Evolutionary conservation across 257 asterid species (phyloP), one percentile per base, ranked within the genome.

Genomic region (Solanum habrochaites): DNA sequence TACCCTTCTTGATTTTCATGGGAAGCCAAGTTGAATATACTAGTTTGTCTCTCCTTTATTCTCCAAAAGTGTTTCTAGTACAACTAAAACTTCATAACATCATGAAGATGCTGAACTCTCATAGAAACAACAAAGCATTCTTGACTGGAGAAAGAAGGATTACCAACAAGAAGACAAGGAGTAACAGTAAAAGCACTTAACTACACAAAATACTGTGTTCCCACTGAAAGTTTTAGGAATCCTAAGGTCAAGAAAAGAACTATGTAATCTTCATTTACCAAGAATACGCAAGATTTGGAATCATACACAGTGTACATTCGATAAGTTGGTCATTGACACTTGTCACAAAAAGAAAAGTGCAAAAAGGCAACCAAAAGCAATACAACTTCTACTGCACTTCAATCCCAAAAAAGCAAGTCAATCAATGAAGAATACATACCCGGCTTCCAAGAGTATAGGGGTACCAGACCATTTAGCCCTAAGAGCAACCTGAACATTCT

Each of bases 381-480:
- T 75, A 40, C 37, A 75, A 74, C 56, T 20, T 35, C 16, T 35
- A 35, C 80, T 15, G 75, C n/a, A 8, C n/a, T 70, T 70, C n/a
- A 3, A 31, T 70, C 42, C 75, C 7, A 70, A 20, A 18, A 56
- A 56, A 56, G 7, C 0, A 7, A 56, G 25, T 56, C 0, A 56
- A 56, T 56, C n/a, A 56, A 13, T 45, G 11, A 77, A 43, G 86
- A 87, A 74, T 40, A 60, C 91, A 83, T 93, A 97, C 99, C 99
- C 99, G 75, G 99, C 99, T 92, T 96, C 99, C 29, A 96, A 69
- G 87, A 96, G 97, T 83, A 97, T 87, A 39, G 99, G 95, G 69
- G 99, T 95, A 85, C 98, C 99, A 64, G 99, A 74, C 99, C 99
- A 97, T 94, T 96, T 96, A 89, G 99, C 99, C 88, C 94, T 91